Conservation (phyloP, 2,329 filamentous ascomycete species). For the Polytolypa hystricis region DNA sequence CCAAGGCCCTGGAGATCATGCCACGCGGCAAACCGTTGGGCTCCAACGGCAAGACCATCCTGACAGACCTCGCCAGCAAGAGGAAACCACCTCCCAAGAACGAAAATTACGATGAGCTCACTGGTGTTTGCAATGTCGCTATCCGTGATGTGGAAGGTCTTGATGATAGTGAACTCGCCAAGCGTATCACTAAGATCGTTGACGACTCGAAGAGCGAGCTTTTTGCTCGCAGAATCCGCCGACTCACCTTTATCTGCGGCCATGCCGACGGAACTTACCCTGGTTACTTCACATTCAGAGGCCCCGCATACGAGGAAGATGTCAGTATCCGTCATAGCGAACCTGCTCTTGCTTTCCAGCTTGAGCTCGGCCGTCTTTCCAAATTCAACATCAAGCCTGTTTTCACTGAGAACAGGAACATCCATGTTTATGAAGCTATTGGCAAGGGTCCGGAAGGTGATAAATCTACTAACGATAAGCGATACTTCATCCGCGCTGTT, state of each 20-base stretch:
- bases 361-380: constrained; percentile 82
- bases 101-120: constrained; percentile 63
- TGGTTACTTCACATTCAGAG: constrained; percentile 96
- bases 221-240: constrained; percentile 67
- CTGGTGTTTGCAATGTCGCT: constrained; percentile 84
- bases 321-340: constrained; percentile 94
- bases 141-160: constrained; percentile 76
- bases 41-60: constrained; percentile 45
- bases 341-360: constrained; percentile 94
- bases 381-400: constrained; percentile 98
- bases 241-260: constrained; percentile 91
- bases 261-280: constrained; percentile 90
- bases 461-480: constrained; percentile 55
- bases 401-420: constrained; percentile 98
- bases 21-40: constrained; percentile 52
- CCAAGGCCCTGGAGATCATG: constrained; percentile 74
- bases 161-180: constrained; percentile 69
- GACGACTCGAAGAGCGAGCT: constrained; percentile 76
- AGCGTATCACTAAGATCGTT: constrained; percentile 64
- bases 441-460: constrained; percentile 92
- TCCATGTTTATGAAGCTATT: constrained; percentile 94
- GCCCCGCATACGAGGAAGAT: constrained; percentile 79
- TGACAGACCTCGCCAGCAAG: constrained; percentile 64
- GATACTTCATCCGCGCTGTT: constrained; percentile 94
- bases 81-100: constrained; percentile 47